These are phyloP conservation scores for Actinidia chinensis DNA, from an alignment of 179 eudicot genomes.

Conservation along the genomic window DNA sequence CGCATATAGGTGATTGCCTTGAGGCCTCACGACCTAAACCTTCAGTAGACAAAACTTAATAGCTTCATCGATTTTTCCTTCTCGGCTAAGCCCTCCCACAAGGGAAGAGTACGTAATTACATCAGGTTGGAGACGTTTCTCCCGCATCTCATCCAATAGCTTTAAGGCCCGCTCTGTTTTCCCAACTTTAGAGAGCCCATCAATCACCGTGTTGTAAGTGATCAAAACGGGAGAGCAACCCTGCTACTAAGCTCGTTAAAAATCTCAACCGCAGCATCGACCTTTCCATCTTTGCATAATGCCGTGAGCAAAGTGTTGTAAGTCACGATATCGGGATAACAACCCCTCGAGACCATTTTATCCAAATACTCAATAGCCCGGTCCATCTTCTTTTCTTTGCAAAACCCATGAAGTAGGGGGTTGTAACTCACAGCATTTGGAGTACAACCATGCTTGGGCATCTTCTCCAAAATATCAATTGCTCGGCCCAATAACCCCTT, in stretches of 20 bases:
- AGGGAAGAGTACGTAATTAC: constrained; percentile 72
- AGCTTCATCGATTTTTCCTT: constrained; percentile 75
- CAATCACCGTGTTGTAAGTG: constrained; percentile 86
- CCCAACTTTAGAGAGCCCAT: constrained; percentile 73
- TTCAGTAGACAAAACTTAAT: constrained; percentile 64
- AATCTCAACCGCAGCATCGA: constrained; percentile 70
- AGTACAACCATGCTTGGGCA: constrained; percentile 76
- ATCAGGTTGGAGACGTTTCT: constrained; percentile 73
- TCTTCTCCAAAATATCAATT: constrained; percentile 68
- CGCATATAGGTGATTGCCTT: constrained; percentile 71
- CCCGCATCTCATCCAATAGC: constrained; percentile 68
- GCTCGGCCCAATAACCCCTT: constrained; percentile 75
- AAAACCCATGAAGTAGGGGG: constrained; percentile 79
- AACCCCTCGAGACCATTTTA: constrained; percentile 75
- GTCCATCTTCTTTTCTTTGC: constrained; percentile 87
- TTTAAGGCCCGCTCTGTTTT: constrained; percentile 61
- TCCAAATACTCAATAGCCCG: constrained; percentile 81
- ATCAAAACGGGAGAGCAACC: constrained; percentile 81
- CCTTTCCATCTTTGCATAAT: constrained; percentile 83
- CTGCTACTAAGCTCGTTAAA: constrained; percentile 60
- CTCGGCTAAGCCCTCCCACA: constrained; percentile 72
- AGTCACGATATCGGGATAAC: constrained; percentile 89
- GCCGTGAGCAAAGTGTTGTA: constrained; percentile 79
- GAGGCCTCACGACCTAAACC: constrained; percentile 58
- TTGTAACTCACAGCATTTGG: constrained; percentile 84